Evolutionary conservation across 192 early-diverging fungal species (phyloP), one percentile per base, ranked within the genome.

Genomic region (Coemansia biformis): DNA sequence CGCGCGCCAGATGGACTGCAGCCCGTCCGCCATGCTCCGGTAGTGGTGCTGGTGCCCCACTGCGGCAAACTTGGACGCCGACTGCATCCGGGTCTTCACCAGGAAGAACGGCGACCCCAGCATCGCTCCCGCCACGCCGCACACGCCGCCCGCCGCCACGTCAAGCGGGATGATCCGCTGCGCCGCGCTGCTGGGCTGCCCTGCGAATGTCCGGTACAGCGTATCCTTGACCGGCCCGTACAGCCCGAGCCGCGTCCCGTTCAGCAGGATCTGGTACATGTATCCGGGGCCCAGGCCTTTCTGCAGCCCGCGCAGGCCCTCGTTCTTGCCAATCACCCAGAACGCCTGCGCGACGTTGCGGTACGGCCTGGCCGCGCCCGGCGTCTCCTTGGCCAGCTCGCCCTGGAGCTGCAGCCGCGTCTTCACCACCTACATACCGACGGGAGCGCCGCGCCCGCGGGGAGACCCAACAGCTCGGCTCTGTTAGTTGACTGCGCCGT

Each of bases 321-420:
- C 95, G 38, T 85, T 76, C 33, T 79, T 81, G 26, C 79, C 76
- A 42, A 98, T 87, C 21, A 83, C 77, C 37, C 66, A 77, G 29
- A 94, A 81, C 16, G 89, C 86, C 51, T 84, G 80, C 24, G 86
- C 74, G 29, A 87, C 83, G 50, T 87, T 90, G 53, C 74, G 80
- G 69, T 94, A 94, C 18, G 83, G 43, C 53, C 66, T 75, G 29
- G 54, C 39, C 48, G 73, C 78, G 29, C 47, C 49, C 11, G 69
- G 54, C 37, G 55, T 49, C 16, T 62, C 63, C 24, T 63, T 60
- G 15, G 81, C 81, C 46, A 89, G 72, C 63, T 95, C 90, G 37
- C 91, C 92, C 65, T 97, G 94, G 32, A 97, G 77, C 65, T 97
- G 94, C 39, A 97, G 76, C 26, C 94, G 83, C 12, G 89, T 92